Evolutionary conservation across 805 yeast species (phyloP).

Genomic region (Vanderwaltozyma tropicalis): DNA sequence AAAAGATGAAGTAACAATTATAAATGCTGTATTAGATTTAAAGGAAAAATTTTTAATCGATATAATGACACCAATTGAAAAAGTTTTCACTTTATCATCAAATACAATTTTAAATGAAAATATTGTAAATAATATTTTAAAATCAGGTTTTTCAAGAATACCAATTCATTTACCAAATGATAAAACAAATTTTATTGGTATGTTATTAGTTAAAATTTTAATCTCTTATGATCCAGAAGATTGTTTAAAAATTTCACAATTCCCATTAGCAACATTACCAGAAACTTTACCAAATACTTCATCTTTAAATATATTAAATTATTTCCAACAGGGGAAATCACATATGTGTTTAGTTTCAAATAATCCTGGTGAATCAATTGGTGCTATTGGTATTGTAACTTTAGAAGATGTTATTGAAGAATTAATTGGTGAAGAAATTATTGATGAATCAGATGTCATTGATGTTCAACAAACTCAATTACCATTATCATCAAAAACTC

Average conservation of each 20-base stretch:
- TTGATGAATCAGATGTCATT: constrained; percentile 91
- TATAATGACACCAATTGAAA: constrained; percentile 90
- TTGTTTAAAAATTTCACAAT: constrained; percentile 79
- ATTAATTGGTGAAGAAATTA: constrained; percentile 93
- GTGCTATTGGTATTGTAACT: constrained; percentile 86
- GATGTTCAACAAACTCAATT: constrained; percentile 39
- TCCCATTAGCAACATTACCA: constrained; percentile 92
- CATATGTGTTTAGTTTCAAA: constrained; percentile 93
- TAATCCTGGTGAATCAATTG: constrained; percentile 71
- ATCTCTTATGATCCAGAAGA: constrained; percentile 97
- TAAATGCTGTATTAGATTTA: constrained; percentile 84
- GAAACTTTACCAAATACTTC: constrained; percentile 89
- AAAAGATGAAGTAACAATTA: constrained; percentile 92
- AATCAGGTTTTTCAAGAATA: constrained; percentile 89
- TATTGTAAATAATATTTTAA: constrained; percentile 79
- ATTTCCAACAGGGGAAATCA: constrained; percentile 95
- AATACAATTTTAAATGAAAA: constrained; percentile 74
- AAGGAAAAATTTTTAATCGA: constrained; percentile 80
- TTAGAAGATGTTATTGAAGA: constrained; percentile 98
- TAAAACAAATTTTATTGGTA: constrained; percentile 85
- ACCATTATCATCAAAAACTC: neutral
- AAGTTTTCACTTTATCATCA: constrained; percentile 80
- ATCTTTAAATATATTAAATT: constrained; percentile 84
- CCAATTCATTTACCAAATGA: constrained; percentile 89
- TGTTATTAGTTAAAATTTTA: constrained; percentile 84